These are phyloP conservation scores for Bretschneidera sinensis DNA, from an alignment of 345 rosid species.

Conservation along the genomic window DNA sequence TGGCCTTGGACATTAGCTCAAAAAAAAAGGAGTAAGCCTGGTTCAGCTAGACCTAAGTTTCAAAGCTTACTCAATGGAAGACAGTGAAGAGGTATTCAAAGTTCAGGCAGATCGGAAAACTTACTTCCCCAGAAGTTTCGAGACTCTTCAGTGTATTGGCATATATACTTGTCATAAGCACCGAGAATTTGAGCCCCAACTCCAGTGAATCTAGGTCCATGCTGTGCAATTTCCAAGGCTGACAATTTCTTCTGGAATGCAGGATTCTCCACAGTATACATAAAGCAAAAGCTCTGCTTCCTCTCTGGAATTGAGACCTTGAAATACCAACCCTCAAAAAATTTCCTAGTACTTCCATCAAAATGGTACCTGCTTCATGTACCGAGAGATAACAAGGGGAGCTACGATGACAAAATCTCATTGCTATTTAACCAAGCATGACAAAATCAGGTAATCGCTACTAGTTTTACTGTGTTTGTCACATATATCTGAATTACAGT, in stretches of 20 bases:
- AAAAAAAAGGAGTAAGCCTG: too few species aligned
- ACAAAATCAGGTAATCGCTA: too few species aligned
- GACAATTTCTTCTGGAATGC: constrained; percentile 51
- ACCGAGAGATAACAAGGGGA: background rate
- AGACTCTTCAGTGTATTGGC: constrained; percentile 67
- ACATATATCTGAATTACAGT: background rate
- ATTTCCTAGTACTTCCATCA: constrained; percentile 65
- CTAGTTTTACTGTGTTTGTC: too few species aligned
- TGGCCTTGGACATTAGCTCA: too few species aligned
- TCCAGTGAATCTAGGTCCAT: constrained; percentile 76
- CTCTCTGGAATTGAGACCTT: constrained; percentile 81
- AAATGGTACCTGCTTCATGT: constrained; percentile 65
- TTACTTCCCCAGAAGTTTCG: constrained; percentile 90
- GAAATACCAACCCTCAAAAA: constrained; percentile 98
- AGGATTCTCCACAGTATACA: constrained; percentile 89
- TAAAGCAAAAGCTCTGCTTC: constrained; percentile 88
- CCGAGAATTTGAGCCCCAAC: constrained; percentile 97
- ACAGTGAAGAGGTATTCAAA: too few species aligned
- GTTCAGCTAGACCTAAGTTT: too few species aligned
- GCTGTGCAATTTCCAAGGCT: constrained; percentile 43
- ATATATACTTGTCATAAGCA: constrained; percentile 74
- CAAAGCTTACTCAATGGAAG: too few species aligned
- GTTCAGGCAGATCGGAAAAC: too few species aligned
- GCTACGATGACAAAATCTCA: too few species aligned
- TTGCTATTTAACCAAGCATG: too few species aligned